Base-by-base conservation (phyloP, 2,329 filamentous ascomycete species). In the Pestalotiopsis sp. region DNA sequence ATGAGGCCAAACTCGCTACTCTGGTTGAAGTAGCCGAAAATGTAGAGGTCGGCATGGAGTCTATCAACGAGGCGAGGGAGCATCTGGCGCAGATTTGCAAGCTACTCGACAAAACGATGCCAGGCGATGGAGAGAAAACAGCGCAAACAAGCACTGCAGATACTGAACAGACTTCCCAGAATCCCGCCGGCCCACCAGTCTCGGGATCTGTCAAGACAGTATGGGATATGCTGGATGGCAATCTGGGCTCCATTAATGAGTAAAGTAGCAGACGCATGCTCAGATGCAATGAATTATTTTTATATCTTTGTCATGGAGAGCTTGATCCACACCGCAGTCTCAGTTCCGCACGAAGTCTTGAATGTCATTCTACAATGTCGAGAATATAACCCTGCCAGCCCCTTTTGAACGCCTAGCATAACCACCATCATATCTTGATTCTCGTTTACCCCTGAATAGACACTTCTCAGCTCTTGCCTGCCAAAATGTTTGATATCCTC, bases 401-500 rank as follows among this genome's bases (percentile, higher is more conserved):
- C 58, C 23, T 40, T 17, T 38, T 49, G 13, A 17, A 67, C n/a
- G 49, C 58, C 58, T 52, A 45, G 80, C 38, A 79, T 80, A 38
- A 77, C 79, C 66, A 68, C 64, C 40, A 59, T 63, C 56, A 61
- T 66, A 25, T 66, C 49, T 58, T 12, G 23, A n/a, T 27, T 14
- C 57, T 13, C 25, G 14, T 27, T 59, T 20, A 4, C 57, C 23
- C 23, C 27, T 36, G 36, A 7, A 20, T 62, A 38, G 5, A 31
- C 17, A 11, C 13, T 11, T 12, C 67, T 71, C 66, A 77, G 61
- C 76, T 72, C 68, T 80, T 81, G 52, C 84, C 84, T 57, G 84
- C 85, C 78, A 97, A 78, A 68, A 96, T 90, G 38, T 88, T 89
- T 0, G 93, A 93, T 82, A 97, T 92, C 76, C 93, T 90, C 77